A percentile compares a stretch with the other conserved stretches of the same genome.
phyloP scores from a whole-genome alignment of 1,284 basidiomycete species.

The Neonothopanus nambi region DNA sequence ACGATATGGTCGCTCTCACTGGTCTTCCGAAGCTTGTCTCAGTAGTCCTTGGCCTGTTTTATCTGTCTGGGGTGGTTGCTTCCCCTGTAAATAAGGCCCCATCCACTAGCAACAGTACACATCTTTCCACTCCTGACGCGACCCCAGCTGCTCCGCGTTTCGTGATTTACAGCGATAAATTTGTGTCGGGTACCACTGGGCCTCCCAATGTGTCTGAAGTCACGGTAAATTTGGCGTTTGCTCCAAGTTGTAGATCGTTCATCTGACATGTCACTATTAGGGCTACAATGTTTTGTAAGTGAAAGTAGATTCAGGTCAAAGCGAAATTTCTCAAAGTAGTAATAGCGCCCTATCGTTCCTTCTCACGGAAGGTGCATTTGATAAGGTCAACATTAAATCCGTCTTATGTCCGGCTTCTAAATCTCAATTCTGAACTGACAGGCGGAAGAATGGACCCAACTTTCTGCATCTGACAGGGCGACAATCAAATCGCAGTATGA shows the following conservation, averaged over 20 bases:
- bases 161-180: constrained; percentile 50
- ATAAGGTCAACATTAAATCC: constrained; percentile 35
- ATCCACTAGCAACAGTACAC: too few relatives aligned
- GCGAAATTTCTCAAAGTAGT: background rate
- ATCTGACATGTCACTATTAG: constrained; percentile 18
- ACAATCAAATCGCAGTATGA: constrained; percentile 49
- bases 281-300: constrained; percentile 44
- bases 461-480: constrained; percentile 42
- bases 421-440: background rate
- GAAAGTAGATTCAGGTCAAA: background rate
- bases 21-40: background rate
- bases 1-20: too few relatives aligned
- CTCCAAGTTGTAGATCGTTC: background rate
- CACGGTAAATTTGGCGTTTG: constrained; percentile 28
- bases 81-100: background rate
- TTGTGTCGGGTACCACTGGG: constrained; percentile 37
- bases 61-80: background rate
- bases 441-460: constrained; percentile 40
- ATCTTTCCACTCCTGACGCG: background rate
- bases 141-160: constrained; percentile 41
- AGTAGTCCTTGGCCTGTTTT: background rate
- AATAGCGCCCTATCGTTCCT: constrained; percentile 51
- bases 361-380: constrained; percentile 48
- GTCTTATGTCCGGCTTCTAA: background rate
- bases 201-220: constrained; percentile 45